Conservation (phyloP, 1,284 basidiomycete genomes). For the Ganoderma sinense region DNA sequence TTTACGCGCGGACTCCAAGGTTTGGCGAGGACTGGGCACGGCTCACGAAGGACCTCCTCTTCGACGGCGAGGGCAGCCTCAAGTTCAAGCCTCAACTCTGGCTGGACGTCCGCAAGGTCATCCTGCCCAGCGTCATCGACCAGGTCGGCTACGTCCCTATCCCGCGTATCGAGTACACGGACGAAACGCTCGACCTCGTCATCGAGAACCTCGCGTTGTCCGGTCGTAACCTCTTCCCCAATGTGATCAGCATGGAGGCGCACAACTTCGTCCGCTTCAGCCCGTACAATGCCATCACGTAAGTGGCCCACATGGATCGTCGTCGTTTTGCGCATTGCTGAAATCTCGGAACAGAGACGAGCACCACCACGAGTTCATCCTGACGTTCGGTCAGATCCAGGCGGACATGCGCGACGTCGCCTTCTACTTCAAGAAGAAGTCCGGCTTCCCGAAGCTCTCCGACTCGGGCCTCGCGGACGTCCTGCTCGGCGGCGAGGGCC, state of each 20-base stretch:
- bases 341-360: slow-evolving; percentile 53
- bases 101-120: slow-evolving; percentile 86
- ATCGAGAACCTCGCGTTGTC: slow-evolving; percentile 94
- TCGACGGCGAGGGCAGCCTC: slow-evolving; percentile 73
- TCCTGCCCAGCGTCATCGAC: slow-evolving; percentile 83
- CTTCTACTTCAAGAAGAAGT: slow-evolving; percentile 86
- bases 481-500: slow-evolving; percentile 81
- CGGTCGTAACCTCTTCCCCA: slow-evolving; percentile 84
- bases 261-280: slow-evolving; percentile 87
- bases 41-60: slow-evolving; percentile 78
- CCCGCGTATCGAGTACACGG: slow-evolving; percentile 89
- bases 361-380: slow-evolving; percentile 71
- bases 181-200: slow-evolving; percentile 84
- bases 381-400: slow-evolving; percentile 88
- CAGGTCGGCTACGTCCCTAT: slow-evolving; percentile 90
- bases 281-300: slow-evolving; percentile 68
- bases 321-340: neutral
- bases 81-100: slow-evolving; percentile 92
- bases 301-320: neutral
- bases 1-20: slow-evolving; percentile 7
- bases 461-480: slow-evolving; percentile 96
- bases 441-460: slow-evolving; percentile 79
- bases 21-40: slow-evolving; percentile 88
- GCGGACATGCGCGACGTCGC: slow-evolving; percentile 94
- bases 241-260: slow-evolving; percentile 83